These are phyloP conservation scores for Aegilops sharonensis DNA, from an alignment of 176 grass and related monocot species.

Conservation along the genomic window DNA sequence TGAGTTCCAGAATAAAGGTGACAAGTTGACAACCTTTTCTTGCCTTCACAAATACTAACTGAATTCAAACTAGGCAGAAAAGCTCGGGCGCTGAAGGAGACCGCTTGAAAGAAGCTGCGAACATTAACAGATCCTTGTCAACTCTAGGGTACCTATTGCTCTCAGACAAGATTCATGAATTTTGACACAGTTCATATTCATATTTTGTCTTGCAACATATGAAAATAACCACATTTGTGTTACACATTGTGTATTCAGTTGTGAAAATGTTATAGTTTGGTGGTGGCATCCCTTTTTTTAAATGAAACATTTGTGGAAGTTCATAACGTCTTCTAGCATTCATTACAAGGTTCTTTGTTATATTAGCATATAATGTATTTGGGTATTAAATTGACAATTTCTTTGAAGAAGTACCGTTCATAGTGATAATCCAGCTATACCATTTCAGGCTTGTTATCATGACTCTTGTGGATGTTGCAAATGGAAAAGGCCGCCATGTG, in stretches of 20 bases:
- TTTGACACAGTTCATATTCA: background rate
- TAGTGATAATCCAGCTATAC: conserved; percentile 7
- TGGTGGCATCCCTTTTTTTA: conserved; percentile 2
- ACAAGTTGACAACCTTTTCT: background rate
- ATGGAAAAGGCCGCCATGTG: conserved; percentile 86
- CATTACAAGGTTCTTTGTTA: background rate
- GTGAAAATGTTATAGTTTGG: background rate
- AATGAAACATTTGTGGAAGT: background rate
- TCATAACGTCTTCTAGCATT: background rate
- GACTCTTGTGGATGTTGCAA: conserved; percentile 91
- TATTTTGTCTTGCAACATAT: background rate
- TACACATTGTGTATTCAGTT: conserved; percentile 11
- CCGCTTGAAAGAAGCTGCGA: conserved; percentile 96
- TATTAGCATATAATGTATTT: conserved; percentile 1
- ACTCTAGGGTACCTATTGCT: conserved; percentile 76
- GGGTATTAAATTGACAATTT: background rate
- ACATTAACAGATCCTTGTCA: conserved; percentile 93
- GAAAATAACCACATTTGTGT: background rate
- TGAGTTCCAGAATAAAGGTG: conserved; percentile 34
- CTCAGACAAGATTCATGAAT: background rate
- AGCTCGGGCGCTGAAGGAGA: conserved; percentile 95
- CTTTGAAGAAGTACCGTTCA: conserved; percentile 7
- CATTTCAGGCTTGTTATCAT: conserved; percentile 90
- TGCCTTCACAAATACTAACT: conserved; percentile 37
- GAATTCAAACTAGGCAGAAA: conserved; percentile 82